Conservation (phyloP, 2,329 filamentous ascomycete species). For the Dendrostoma leiphaemia region DNA sequence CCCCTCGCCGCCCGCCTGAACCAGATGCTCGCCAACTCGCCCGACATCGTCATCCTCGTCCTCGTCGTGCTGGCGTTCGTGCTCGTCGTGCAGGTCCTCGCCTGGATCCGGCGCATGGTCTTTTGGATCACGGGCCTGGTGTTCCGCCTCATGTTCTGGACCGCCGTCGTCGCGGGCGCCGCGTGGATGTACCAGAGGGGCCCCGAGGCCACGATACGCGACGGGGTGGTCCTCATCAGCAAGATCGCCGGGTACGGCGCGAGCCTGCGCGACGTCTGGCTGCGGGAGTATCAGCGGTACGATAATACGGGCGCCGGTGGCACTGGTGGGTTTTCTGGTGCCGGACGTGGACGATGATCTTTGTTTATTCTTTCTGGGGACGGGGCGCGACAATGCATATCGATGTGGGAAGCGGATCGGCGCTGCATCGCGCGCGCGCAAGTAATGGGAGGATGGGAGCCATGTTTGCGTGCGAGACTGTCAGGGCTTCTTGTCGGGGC, state of each 20-base stretch:
- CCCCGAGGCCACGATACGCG: slow-evolving; percentile 60
- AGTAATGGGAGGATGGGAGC: background rate
- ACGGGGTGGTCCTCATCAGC: slow-evolving; percentile 45
- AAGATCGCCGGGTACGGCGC: slow-evolving; percentile 45
- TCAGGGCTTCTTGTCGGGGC: background rate
- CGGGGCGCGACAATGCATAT: too few relatives aligned
- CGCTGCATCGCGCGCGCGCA: slow-evolving; percentile 6
- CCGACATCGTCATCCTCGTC: slow-evolving; percentile 42
- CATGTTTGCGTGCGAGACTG: background rate
- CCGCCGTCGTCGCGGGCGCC: slow-evolving; percentile 49
- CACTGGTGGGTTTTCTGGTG: slow-evolving; percentile 3
- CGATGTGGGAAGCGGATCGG: too few relatives aligned
- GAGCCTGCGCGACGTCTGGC: slow-evolving; percentile 53
- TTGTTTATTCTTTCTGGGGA: too few relatives aligned
- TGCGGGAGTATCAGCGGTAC: slow-evolving; percentile 56
- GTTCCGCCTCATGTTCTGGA: slow-evolving; percentile 64
- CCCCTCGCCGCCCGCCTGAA: slow-evolving; percentile 41
- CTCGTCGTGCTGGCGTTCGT: slow-evolving; percentile 55
- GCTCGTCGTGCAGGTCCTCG: slow-evolving; percentile 62
- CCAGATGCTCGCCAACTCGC: slow-evolving; percentile 35
- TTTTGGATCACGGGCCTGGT: slow-evolving; percentile 74
- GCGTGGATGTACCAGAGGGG: slow-evolving; percentile 65
- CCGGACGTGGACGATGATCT: background rate
- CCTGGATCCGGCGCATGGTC: slow-evolving; percentile 69
- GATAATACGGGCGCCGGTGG: slow-evolving; percentile 35